Base-by-base conservation (phyloP, 306 rosid genomes). In the Vigna reflexopilosa region DNA sequence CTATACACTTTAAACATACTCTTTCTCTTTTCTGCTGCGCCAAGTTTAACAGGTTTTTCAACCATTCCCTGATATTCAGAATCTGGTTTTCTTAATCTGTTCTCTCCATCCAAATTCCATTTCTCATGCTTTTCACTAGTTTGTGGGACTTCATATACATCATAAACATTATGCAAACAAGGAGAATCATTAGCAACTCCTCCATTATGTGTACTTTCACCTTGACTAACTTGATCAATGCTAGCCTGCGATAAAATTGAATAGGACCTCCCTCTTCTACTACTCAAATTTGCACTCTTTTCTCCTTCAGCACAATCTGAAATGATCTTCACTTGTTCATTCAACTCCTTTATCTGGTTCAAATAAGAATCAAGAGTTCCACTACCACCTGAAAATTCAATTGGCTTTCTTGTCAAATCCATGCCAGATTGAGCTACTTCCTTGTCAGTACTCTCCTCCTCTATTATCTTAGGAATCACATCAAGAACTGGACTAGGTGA, bases 101-200 rank as follows among this genome's bases (percentile, higher is more conserved):
- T 81, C 30, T 85, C 90, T 2, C 61, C 73, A 62, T 75, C 85
- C 16, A 66, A 68, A 13, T 70, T 62, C 82, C 66, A 26, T 67
- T 77, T 84, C 15, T 63, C 83, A 44, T 52, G 69, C 76, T 70
- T 86, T 54, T 50, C 83, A 26, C 76, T 45, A 19, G 48, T 61
- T 80, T 84, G 77, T 48, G 88, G 91, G 56, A 91, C 95, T 87
- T 93, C 94, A 51, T 80, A 91, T 51, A 93, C 85, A 84, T 93
- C 97, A 69, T 86, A 87, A 42, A 92, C 72, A 45, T 78, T 84
- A 26, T 78, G 83, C n/a, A 73, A 72, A 72, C 77, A 9, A 48
- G 84, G 62, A 83, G 85, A 66, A 12, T 42, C 62, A 80, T 69
- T 56, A 34, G 9, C 51, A 57, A 17, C 59, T 38, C 40, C 85